Evolutionary conservation across 176 grass and related monocot genomes (phyloP).

Genomic region (Hyparrhenia diplandra): DNA sequence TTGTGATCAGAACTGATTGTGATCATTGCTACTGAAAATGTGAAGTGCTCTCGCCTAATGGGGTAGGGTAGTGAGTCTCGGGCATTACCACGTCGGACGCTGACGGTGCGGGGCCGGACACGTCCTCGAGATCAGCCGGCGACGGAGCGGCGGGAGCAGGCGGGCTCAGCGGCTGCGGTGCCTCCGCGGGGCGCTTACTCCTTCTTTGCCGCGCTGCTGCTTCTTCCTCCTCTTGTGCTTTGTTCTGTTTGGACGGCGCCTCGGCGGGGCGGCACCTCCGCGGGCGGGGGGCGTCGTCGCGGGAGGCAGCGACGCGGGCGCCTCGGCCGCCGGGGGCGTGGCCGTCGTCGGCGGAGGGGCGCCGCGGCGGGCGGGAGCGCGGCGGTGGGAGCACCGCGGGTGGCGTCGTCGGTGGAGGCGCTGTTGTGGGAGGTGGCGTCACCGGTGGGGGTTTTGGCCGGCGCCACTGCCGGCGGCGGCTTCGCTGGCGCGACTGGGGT

Average conservation of each 20-base stretch:
- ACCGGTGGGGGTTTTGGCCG: neutral
- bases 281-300: constrained; percentile 34
- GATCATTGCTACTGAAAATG: neutral
- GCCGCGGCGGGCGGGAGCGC: constrained; percentile 19
- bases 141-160: constrained; percentile 59
- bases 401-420: neutral
- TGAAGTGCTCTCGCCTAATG: neutral
- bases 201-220: constrained; percentile 63
- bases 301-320: constrained; percentile 19
- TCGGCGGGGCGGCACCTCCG: constrained; percentile 37
- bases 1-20: neutral
- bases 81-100: constrained; percentile 63
- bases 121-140: constrained; percentile 47
- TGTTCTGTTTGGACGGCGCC: constrained; percentile 69
- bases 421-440: neutral
- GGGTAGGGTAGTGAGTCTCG: neutral
- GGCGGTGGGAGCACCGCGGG: constrained; percentile 15
- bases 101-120: constrained; percentile 51
- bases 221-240: constrained; percentile 63
- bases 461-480: constrained; percentile 5
- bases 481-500: neutral
- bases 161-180: constrained; percentile 57
- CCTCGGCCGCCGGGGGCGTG: too few relatives aligned
- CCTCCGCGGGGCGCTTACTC: constrained; percentile 46
- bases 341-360: too few relatives aligned